Conservation (phyloP, 768 basidiomycete species). For the Kondoa malvinella region DNA sequence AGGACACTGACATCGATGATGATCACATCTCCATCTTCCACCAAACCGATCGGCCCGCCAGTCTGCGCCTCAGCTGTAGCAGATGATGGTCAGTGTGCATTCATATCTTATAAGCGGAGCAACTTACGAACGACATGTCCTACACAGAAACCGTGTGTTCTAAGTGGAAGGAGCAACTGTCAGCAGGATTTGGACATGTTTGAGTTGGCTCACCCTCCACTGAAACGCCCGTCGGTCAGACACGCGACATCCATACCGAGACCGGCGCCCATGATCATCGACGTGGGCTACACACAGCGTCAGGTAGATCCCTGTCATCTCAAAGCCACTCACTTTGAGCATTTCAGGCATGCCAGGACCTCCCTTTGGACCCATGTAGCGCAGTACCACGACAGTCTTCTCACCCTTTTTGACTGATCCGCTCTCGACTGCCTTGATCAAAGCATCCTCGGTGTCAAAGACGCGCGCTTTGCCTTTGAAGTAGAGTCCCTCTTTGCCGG, state of each 20-base stretch:
- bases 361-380: constrained; percentile 92
- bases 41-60: constrained; percentile 30
- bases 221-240: constrained; percentile 93
- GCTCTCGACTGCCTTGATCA: constrained; percentile 69
- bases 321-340: constrained; percentile 45
- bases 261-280: constrained; percentile 95
- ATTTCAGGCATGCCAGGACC: constrained; percentile 98
- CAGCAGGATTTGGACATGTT: neutral
- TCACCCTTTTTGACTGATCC: constrained; percentile 82
- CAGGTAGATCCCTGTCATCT: neutral
- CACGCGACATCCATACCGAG: constrained; percentile 90
- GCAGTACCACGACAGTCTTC: constrained; percentile 79
- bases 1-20: constrained; percentile 17
- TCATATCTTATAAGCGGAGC: neutral
- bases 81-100: neutral
- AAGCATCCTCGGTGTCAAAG: constrained; percentile 78
- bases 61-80: constrained; percentile 24
- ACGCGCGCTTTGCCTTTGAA: constrained; percentile 84
- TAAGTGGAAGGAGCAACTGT: constrained; percentile 14
- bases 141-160: constrained; percentile 50
- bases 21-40: constrained; percentile 29
- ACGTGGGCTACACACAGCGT: constrained; percentile 47
- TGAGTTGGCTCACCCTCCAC: constrained; percentile 59
- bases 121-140: constrained; percentile 86
- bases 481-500: constrained; percentile 77